These are phyloP conservation scores for Solanum chaucha DNA, from an alignment of 257 asterid genomes.

Conservation along the genomic window DNA sequence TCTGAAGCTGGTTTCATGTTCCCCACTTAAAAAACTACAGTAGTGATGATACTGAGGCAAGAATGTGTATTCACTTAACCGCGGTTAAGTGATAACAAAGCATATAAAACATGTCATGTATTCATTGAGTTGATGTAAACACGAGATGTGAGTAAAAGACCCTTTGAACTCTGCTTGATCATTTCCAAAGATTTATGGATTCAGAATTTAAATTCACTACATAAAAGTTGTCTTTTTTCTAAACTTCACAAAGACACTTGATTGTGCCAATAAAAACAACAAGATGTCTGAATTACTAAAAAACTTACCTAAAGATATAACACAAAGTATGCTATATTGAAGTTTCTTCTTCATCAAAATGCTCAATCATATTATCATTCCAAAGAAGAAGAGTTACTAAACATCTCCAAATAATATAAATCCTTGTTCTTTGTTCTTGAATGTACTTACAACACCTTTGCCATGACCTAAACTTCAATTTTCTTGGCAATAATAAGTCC, in stretches of 20 bases:
- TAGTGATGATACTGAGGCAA: background rate
- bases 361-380: slow-evolving; percentile 22
- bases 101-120: background rate
- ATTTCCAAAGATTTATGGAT: background rate
- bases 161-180: background rate
- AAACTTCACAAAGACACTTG: background rate
- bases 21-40: background rate
- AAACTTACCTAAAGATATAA: background rate
- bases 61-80: background rate
- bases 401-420: slow-evolving; percentile 83
- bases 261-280: background rate
- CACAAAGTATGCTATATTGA: background rate
- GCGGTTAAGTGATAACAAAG: background rate
- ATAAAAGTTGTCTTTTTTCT: background rate
- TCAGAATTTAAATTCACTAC: background rate
- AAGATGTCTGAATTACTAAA: background rate
- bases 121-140: background rate
- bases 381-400: slow-evolving; percentile 44
- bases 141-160: background rate
- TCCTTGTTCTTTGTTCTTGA: slow-evolving; percentile 69
- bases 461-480: slow-evolving; percentile 30
- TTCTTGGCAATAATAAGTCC: slow-evolving; percentile 7
- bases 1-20: background rate
- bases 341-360: background rate
- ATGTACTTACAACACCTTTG: slow-evolving; percentile 50